phyloP scores from a whole-genome alignment of 179 eudicot genomes.

The Amaranthus tricolor region DNA sequence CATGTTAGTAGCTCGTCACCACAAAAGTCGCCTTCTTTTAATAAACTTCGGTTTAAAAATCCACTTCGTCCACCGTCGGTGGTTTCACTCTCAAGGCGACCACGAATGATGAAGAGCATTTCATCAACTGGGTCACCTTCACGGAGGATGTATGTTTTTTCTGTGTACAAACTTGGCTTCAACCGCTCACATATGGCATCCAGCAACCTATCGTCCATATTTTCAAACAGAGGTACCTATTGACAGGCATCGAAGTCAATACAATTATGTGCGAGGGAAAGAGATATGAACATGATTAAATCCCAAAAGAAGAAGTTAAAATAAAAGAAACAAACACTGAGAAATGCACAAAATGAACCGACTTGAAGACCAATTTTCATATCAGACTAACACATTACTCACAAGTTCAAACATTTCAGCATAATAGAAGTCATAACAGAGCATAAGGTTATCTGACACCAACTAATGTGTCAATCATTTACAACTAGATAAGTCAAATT shows the following conservation, averaged over 20 bases:
- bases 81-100: constrained; percentile 87
- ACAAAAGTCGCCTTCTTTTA: constrained; percentile 88
- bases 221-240: constrained; percentile 86
- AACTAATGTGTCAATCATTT: too few relatives aligned
- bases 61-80: constrained; percentile 93
- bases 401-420: too few relatives aligned
- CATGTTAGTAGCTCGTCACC: constrained; percentile 91
- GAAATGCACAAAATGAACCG: too few relatives aligned
- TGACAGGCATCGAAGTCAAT: not conserved
- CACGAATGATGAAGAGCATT: constrained; percentile 92
- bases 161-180: constrained; percentile 79
- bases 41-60: constrained; percentile 67
- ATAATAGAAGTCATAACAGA: too few relatives aligned
- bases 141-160: constrained; percentile 63
- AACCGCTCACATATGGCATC: constrained; percentile 89
- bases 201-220: constrained; percentile 85
- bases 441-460: too few relatives aligned
- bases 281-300: not conserved
- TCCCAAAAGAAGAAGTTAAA: not conserved
- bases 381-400: too few relatives aligned
- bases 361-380: too few relatives aligned
- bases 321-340: not conserved
- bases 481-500: too few relatives aligned
- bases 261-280: not conserved
- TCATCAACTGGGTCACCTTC: constrained; percentile 96